A percentile compares a stretch with the other conserved stretches of the same genome.
phyloP scores from a whole-genome alignment of 1,284 basidiomycete species.

The Tilletia setariae region DNA sequence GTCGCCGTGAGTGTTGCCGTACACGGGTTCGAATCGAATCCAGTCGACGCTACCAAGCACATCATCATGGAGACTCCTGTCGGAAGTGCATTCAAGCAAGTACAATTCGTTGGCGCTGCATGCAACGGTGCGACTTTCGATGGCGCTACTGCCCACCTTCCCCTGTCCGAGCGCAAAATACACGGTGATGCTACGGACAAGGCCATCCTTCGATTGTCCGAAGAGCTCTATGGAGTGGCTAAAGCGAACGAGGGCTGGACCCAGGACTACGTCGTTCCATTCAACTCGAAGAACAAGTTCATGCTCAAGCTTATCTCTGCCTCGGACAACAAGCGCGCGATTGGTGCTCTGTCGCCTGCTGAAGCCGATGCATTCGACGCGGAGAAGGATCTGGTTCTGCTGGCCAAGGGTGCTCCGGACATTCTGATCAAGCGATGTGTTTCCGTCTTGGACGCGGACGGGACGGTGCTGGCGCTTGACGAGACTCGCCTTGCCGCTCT shows the following conservation, averaged over 20 bases:
- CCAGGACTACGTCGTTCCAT: conserved; percentile 57
- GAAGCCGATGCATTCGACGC: conserved; percentile 44
- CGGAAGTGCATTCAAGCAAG: conserved; percentile 27
- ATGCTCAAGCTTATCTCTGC: conserved; percentile 60
- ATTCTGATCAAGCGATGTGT: conserved; percentile 26
- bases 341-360: conserved; percentile 46
- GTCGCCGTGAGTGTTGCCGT: conserved; percentile 61
- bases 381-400: conserved; percentile 27
- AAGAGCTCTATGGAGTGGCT: conserved; percentile 56
- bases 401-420: conserved; percentile 47
- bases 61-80: conserved; percentile 26
- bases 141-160: conserved; percentile 47
- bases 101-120: conserved; percentile 17
- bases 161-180: conserved; percentile 59
- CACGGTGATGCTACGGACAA: conserved; percentile 68
- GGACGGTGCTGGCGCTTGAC: conserved; percentile 40
- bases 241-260: conserved; percentile 53
- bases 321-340: conserved; percentile 55
- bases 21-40: conserved; percentile 49
- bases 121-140: conserved; percentile 67
- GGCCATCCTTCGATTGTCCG: conserved; percentile 65
- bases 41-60: conserved; percentile 30
- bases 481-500: conserved; percentile 18
- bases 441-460: not conserved
- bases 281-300: conserved; percentile 69